Evolutionary conservation across 2,329 filamentous ascomycete species (phyloP).

Genomic region (Neocatenulostroma microsporum): DNA sequence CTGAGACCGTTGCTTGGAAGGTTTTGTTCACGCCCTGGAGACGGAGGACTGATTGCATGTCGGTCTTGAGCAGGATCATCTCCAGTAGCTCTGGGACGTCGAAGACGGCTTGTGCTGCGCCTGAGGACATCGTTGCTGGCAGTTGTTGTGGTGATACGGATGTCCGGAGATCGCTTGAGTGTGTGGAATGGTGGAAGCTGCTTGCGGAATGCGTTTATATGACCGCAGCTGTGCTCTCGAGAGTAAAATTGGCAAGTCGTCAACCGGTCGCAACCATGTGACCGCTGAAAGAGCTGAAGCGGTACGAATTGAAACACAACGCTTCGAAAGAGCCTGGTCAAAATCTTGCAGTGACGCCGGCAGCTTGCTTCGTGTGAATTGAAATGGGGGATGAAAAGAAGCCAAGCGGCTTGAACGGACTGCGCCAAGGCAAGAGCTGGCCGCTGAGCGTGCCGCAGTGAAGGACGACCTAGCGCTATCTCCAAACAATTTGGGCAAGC

Average conservation of each 20-base stretch:
- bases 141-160: not conserved
- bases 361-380: too few relatives aligned
- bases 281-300: not conserved
- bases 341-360: too few relatives aligned
- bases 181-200: not conserved
- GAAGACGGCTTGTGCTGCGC: constrained; percentile 2
- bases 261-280: too few relatives aligned
- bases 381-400: not conserved
- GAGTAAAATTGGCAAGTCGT: too few relatives aligned
- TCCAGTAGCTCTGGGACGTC: constrained; percentile 10
- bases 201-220: too few relatives aligned
- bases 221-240: too few relatives aligned
- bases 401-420: too few relatives aligned
- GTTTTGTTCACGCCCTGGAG: not conserved
- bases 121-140: not conserved
- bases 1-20: not conserved
- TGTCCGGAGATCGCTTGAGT: not conserved
- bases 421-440: too few relatives aligned
- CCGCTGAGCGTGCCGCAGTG: too few relatives aligned
- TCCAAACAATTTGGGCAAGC: too few relatives aligned
- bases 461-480: too few relatives aligned
- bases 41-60: not conserved
- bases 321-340: not conserved
- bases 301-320: not conserved
- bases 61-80: constrained; percentile 1